phyloP scores from a whole-genome alignment of 495 filamentous ascomycete species.

The Cladorrhinum samala region DNA sequence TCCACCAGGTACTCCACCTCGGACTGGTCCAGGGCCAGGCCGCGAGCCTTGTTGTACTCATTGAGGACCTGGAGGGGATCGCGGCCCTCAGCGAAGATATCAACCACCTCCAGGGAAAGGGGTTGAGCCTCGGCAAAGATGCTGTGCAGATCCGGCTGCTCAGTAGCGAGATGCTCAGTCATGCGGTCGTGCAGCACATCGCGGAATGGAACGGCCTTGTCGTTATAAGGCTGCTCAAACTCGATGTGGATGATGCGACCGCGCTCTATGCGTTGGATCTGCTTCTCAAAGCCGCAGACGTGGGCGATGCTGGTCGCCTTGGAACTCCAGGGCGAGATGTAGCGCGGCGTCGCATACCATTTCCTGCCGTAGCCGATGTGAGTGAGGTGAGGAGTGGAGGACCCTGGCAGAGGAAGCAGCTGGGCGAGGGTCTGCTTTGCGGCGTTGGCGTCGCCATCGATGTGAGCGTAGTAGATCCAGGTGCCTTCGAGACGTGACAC shows the following conservation, averaged over 20 bases:
- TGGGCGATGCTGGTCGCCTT: slow-evolving; percentile 90
- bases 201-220: slow-evolving; percentile 51
- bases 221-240: slow-evolving; percentile 46
- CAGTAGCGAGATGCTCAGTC: slow-evolving; percentile 69
- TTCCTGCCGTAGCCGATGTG: slow-evolving; percentile 31
- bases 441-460: slow-evolving; percentile 27
- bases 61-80: slow-evolving; percentile 66
- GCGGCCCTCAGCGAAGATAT: slow-evolving; percentile 55
- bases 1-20: slow-evolving; percentile 93
- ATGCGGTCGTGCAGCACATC: slow-evolving; percentile 85
- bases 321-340: slow-evolving; percentile 95
- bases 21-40: slow-evolving; percentile 76
- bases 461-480: slow-evolving; percentile 48
- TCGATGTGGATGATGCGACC: slow-evolving; percentile 65
- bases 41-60: slow-evolving; percentile 73
- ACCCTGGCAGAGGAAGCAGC: slow-evolving; percentile 32
- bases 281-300: slow-evolving; percentile 73
- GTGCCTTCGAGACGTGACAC: slow-evolving; percentile 38
- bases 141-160: slow-evolving; percentile 57
- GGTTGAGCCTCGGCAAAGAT: slow-evolving; percentile 79
- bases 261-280: slow-evolving; percentile 79
- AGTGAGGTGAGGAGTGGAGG: slow-evolving; percentile 15
- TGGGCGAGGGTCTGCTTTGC: slow-evolving; percentile 34
- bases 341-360: slow-evolving; percentile 72
- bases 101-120: slow-evolving; percentile 62